These are phyloP conservation scores for Peronosclerospora sorghi DNA, from an alignment of 352 stramenopile genomes.

Conservation along the genomic window DNA sequence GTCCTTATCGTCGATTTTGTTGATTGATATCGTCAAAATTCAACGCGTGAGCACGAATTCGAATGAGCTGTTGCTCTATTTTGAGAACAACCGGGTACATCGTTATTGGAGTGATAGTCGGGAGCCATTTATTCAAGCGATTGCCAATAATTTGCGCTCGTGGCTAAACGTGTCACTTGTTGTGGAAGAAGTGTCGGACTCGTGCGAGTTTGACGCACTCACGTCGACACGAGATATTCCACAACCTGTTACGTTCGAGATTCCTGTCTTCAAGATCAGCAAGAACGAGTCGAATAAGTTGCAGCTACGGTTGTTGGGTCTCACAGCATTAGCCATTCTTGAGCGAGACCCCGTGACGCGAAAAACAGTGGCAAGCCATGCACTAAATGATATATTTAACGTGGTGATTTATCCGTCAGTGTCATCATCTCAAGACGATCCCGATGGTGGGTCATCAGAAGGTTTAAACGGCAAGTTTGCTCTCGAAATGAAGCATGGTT, in stretches of 20 bases:
- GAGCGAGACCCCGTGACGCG: conserved; percentile 66
- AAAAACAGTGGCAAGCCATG: conserved; percentile 51
- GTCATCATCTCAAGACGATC: conserved; percentile 46
- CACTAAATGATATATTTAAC: conserved; percentile 78
- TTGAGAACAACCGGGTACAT: conserved; percentile 78
- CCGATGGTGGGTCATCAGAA: conserved; percentile 33
- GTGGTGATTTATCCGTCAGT: conserved; percentile 80
- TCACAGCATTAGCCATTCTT: conserved; percentile 59
- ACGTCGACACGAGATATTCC: conserved; percentile 68
- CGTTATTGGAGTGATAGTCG: conserved; percentile 82
- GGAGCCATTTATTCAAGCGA: conserved; percentile 79
- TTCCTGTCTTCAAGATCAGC: conserved; percentile 78
- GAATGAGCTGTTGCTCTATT: conserved; percentile 76
- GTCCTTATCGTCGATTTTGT: conserved; percentile 69
- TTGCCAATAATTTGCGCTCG: conserved; percentile 80
- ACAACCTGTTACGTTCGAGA: conserved; percentile 72
- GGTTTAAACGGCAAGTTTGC: conserved; percentile 70
- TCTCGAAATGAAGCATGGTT: conserved; percentile 72
- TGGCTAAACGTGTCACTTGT: conserved; percentile 75
- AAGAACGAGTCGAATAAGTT: conserved; percentile 66
- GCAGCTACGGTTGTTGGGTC: conserved; percentile 57
- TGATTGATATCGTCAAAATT: conserved; percentile 86
- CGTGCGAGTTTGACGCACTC: conserved; percentile 74
- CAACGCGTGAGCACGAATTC: conserved; percentile 78
- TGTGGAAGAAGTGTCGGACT: conserved; percentile 77